These are phyloP conservation scores for Aspergillus texensis DNA, from an alignment of 2,329 filamentous ascomycete species.

Conservation along the genomic window DNA sequence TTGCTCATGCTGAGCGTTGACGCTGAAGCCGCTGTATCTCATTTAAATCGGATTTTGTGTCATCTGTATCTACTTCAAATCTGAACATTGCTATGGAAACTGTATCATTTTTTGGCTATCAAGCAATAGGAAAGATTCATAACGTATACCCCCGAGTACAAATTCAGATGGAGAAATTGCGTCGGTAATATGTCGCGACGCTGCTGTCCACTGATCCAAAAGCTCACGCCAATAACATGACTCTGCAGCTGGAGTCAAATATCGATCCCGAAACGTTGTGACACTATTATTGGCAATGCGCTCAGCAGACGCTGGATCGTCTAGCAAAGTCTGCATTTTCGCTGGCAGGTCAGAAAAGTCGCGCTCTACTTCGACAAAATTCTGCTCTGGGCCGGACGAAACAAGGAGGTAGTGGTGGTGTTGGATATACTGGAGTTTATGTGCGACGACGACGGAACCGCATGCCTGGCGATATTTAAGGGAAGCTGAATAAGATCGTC, in stretches of 20 bases:
- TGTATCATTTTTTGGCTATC: slow-evolving; percentile 31
- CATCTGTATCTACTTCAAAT: background rate
- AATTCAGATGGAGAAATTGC: slow-evolving; percentile 17
- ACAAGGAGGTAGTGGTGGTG: slow-evolving; percentile 51
- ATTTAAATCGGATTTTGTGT: no score
- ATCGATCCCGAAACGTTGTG: slow-evolving; percentile 51
- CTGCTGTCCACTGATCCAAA: slow-evolving; percentile 34
- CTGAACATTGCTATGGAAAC: slow-evolving; percentile 10
- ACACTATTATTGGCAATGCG: slow-evolving; percentile 52
- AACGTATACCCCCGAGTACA: slow-evolving; percentile 25
- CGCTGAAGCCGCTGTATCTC: background rate
- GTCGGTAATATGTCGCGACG: slow-evolving; percentile 25
- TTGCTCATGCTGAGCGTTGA: background rate
- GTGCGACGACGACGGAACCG: slow-evolving; percentile 50
- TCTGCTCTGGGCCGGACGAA: slow-evolving; percentile 48
- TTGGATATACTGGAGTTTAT: slow-evolving; percentile 51
- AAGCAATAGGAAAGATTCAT: slow-evolving; percentile 36
- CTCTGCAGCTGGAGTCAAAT: slow-evolving; percentile 54
- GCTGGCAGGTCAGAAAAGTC: slow-evolving; percentile 59
- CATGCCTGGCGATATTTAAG: slow-evolving; percentile 56
- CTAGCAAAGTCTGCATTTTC: slow-evolving; percentile 42
- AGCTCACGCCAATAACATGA: slow-evolving; percentile 56
- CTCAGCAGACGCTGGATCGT: slow-evolving; percentile 41
- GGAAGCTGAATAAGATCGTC: slow-evolving; percentile 52
- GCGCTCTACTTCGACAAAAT: slow-evolving; percentile 50